phyloP scores from a whole-genome alignment of 225 moss, liverwort and hornwort genomes.

The Lunularia cruciata region DNA sequence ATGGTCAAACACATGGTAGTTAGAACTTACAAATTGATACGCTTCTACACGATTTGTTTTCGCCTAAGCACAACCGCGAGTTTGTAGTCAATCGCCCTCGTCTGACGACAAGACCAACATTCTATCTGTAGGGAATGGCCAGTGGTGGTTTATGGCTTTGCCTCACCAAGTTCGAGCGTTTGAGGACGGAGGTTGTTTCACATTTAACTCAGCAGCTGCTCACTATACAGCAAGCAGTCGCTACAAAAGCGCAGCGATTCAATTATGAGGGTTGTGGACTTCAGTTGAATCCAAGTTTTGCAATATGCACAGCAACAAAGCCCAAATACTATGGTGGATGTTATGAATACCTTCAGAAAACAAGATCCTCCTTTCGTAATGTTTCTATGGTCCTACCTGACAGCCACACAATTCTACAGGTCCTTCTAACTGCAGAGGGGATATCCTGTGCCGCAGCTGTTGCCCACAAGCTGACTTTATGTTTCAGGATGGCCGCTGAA shows the following conservation, averaged over 20 bases:
- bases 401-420: slow-evolving; percentile 32
- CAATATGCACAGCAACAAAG: slow-evolving; percentile 49
- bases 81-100: too few relatives aligned
- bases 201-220: slow-evolving; percentile 49
- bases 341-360: slow-evolving; percentile 31
- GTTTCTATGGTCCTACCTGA: slow-evolving; percentile 49
- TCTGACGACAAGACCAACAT: too few relatives aligned
- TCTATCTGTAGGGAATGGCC: slow-evolving; percentile 45
- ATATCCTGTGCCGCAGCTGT: slow-evolving; percentile 33
- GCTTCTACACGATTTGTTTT: too few relatives aligned
- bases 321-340: slow-evolving; percentile 10
- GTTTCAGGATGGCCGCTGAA: slow-evolving; percentile 48
- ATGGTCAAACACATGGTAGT: background rate
- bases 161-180: slow-evolving; percentile 43
- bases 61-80: too few relatives aligned
- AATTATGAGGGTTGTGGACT: slow-evolving; percentile 42
- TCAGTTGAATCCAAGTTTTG: slow-evolving; percentile 47
- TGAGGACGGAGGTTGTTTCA: slow-evolving; percentile 39
- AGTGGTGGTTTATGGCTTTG: slow-evolving; percentile 58
- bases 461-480: slow-evolving; percentile 44
- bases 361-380: slow-evolving; percentile 41
- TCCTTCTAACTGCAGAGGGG: slow-evolving; percentile 46
- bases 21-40: background rate
- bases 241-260: slow-evolving; percentile 40
- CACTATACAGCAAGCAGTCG: slow-evolving; percentile 47